phyloP scores from a whole-genome alignment of 495 filamentous ascomycete species.

The Friedmanniomyces endolithicus region DNA sequence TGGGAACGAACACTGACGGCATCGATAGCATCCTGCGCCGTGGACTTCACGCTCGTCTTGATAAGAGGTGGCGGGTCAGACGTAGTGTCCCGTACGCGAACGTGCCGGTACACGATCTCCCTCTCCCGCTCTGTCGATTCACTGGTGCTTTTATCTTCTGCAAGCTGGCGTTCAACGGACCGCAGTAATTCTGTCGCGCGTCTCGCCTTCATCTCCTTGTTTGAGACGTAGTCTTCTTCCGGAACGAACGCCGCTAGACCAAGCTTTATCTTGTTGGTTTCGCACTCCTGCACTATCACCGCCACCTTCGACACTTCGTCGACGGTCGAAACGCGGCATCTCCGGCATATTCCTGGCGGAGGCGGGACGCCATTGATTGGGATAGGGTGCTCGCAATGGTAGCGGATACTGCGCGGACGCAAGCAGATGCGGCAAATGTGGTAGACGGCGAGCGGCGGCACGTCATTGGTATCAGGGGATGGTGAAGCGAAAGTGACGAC shows the following conservation, averaged over 20 bases:
- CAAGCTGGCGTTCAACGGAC: not conserved
- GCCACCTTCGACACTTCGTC: slow-evolving; percentile 7
- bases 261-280: slow-evolving; percentile 13
- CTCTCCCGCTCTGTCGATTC: not conserved
- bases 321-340: slow-evolving; percentile 15
- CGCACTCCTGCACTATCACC: not conserved
- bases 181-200: not conserved
- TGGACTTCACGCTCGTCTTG: not conserved
- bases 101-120: slow-evolving; percentile 12
- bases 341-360: slow-evolving; percentile 18
- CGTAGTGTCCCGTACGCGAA: slow-evolving; percentile 1
- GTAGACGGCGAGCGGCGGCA: slow-evolving; percentile 17
- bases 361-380: slow-evolving; percentile 18
- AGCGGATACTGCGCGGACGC: slow-evolving; percentile 14
- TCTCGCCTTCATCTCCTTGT: slow-evolving; percentile 2
- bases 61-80: not conserved
- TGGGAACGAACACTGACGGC: not conserved
- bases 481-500: not conserved
- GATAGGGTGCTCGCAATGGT: slow-evolving; percentile 19
- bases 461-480: not conserved
- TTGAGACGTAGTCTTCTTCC: slow-evolving; percentile 10
- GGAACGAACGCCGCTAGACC: slow-evolving; percentile 9
- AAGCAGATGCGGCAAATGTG: slow-evolving; percentile 22
- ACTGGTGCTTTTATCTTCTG: not conserved
- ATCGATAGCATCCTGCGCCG: slow-evolving; percentile 7